Evolutionary conservation across 1,284 basidiomycete species (phyloP).

Genomic region (Ustilago cynodontis): DNA sequence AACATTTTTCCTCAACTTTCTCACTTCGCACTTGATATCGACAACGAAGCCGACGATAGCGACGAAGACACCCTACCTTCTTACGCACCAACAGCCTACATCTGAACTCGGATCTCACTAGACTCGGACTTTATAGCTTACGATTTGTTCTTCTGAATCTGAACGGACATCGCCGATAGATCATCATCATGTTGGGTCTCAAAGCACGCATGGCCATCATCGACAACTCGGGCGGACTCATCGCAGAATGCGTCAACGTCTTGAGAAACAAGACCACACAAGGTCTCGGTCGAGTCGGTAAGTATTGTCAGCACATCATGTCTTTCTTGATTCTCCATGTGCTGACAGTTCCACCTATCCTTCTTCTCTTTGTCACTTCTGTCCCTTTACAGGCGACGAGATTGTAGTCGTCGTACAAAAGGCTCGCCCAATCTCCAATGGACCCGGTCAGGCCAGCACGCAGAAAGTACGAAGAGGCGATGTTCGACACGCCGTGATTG

Average conservation of each 20-base stretch:
- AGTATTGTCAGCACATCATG: constrained; percentile 19
- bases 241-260: constrained; percentile 97
- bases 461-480: constrained; percentile 84
- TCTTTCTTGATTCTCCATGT: not conserved
- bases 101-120: too few species aligned
- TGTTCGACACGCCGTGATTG: constrained; percentile 92
- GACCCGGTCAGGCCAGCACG: constrained; percentile 72
- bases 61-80: not conserved
- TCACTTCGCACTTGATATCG: not conserved
- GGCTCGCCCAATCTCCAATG: constrained; percentile 80
- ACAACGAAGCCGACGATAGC: constrained; percentile 9
- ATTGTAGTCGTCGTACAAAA: constrained; percentile 96
- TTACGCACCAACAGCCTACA: not conserved
- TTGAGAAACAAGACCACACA: constrained; percentile 88
- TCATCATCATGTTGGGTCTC: constrained; percentile 65
- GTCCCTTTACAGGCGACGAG: constrained; percentile 80
- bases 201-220: constrained; percentile 77
- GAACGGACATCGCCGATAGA: not conserved
- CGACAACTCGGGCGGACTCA: constrained; percentile 96
- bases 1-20: constrained; percentile 9
- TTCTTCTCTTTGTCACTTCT: constrained; percentile 71
- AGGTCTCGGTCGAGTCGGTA: constrained; percentile 78
- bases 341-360: constrained; percentile 3
- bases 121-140: too few species aligned
- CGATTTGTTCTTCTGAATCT: not conserved